phyloP scores from a whole-genome alignment of 352 stramenopile genomes.

The Peronospora destructor region DNA sequence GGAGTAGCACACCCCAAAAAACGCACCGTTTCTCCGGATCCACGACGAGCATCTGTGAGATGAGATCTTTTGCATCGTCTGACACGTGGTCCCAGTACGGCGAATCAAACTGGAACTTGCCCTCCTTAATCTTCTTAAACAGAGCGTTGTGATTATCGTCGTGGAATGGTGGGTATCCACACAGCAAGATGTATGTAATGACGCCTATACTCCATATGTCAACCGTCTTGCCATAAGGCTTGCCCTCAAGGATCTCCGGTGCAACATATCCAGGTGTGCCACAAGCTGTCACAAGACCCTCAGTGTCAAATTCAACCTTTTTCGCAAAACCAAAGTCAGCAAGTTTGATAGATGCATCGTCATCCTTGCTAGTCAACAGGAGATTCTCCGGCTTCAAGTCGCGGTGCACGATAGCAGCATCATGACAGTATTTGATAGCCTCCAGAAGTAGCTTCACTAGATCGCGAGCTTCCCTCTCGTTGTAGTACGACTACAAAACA shows the following conservation, averaged over 20 bases:
- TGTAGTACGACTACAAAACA: slow-evolving; percentile 77
- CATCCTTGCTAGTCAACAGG: slow-evolving; percentile 68
- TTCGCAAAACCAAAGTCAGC: slow-evolving; percentile 85
- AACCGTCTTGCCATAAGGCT: slow-evolving; percentile 73
- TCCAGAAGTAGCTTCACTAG: slow-evolving; percentile 81
- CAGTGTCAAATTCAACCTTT: slow-evolving; percentile 68
- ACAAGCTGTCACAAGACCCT: slow-evolving; percentile 69
- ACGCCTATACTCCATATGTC: slow-evolving; percentile 90
- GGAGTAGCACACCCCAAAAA: too few species aligned
- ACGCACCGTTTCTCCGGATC: slow-evolving; percentile 80
- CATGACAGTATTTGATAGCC: slow-evolving; percentile 86
- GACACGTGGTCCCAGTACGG: slow-evolving; percentile 93
- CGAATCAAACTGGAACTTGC: slow-evolving; percentile 93
- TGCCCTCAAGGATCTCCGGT: slow-evolving; percentile 74
- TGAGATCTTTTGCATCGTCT: slow-evolving; percentile 91
- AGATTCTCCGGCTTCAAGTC: slow-evolving; percentile 84
- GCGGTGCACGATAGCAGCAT: slow-evolving; percentile 77
- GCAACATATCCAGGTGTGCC: slow-evolving; percentile 80
- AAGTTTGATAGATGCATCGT: slow-evolving; percentile 82
- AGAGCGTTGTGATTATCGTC: slow-evolving; percentile 91
- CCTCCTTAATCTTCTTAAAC: slow-evolving; percentile 93
- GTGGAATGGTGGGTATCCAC: slow-evolving; percentile 85
- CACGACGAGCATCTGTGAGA: slow-evolving; percentile 89
- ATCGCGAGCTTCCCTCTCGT: slow-evolving; percentile 81
- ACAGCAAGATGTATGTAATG: slow-evolving; percentile 84